Evolutionary conservation across 495 filamentous ascomycete species (phyloP), one percentile per base, ranked within the genome.

Genomic region (Xylaria venustula): DNA sequence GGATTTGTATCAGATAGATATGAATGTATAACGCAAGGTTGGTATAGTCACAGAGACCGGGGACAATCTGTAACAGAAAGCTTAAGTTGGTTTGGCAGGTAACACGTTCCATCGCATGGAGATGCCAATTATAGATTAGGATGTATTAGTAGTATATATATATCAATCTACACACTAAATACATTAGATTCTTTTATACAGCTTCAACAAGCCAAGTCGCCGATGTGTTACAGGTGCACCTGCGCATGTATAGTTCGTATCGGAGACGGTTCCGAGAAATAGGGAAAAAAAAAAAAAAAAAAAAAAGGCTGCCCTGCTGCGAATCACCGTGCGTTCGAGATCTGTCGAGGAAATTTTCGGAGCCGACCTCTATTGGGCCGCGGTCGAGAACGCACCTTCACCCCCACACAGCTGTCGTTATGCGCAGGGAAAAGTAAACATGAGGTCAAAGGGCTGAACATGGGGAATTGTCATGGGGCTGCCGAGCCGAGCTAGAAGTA

Each of bases 381-480:
- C 26, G 47, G 56, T 41, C 56, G 46, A 42, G 36, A 40, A 37
- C 47, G 6, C 30, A 5, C 30, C 30, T n/a, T 34, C 30, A 11
- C 50, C 19, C 12, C 19, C 42, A 19, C 17, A 19, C 6, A 47
- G 22, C 47, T 51, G 46, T 59, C 34, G 26, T 48, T 20, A 15
- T 26, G 28, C 56, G 56, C 56, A 59, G 45, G n/a, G n/a, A n/a
- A n/a, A 30, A 59, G 26, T 42, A 34, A 49, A 42, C 36, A 41
- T 51, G 30, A 59, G 46, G 45, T 30, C 46, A 47, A 28, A 36
- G 40, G 25, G 37, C 23, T 28, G 37, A 54, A 30, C 6, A 12
- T 28, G n/a, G 40, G 1, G 46, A 14, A 23, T 15, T 48, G 46
- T 2, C 14, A 26, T 28, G 19, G 23, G 53, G 23, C 40, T 25